Percentiles rank a stretch among this genome's conserved stretches.
Conservation (phyloP, 2,329 filamentous ascomycete genomes). For the Sclerotinia spermophila region DNA sequence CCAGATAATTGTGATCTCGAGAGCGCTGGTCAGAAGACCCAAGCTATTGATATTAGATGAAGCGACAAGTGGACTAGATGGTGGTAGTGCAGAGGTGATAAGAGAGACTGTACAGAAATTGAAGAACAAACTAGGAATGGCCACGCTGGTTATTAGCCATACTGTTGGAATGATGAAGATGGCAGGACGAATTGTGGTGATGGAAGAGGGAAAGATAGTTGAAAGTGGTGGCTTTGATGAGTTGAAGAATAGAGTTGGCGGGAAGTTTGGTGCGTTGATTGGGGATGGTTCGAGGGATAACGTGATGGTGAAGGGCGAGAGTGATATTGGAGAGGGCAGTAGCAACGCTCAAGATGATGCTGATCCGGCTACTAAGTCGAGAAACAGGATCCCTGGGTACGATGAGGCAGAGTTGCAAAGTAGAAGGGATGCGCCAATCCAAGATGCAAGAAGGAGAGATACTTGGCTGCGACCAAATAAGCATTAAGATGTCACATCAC, state of each 20-base stretch:
- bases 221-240: conserved; percentile 64
- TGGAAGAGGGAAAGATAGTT: conserved; percentile 64
- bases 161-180: conserved; percentile 80
- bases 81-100: conserved; percentile 61
- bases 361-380: background rate
- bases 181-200: conserved; percentile 68
- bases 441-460: conserved; percentile 5
- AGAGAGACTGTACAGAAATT: conserved; percentile 58
- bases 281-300: conserved; percentile 2
- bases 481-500: background rate
- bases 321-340: conserved; percentile 1
- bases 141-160: conserved; percentile 80
- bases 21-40: conserved; percentile 70
- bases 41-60: conserved; percentile 79
- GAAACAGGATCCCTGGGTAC: background rate
- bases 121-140: conserved; percentile 46
- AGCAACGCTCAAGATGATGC: background rate
- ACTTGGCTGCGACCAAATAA: background rate
- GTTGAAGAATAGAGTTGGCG: conserved; percentile 41
- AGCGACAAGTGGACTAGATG: conserved; percentile 77
- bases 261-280: conserved; percentile 30
- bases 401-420: background rate
- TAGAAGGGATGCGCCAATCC: background rate
- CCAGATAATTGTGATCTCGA: conserved; percentile 76
- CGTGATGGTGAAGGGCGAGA: background rate